These are phyloP conservation scores for Monilinia vaccinii-corymbosi DNA, from an alignment of 2,329 filamentous ascomycete species.

Conservation along the genomic window DNA sequence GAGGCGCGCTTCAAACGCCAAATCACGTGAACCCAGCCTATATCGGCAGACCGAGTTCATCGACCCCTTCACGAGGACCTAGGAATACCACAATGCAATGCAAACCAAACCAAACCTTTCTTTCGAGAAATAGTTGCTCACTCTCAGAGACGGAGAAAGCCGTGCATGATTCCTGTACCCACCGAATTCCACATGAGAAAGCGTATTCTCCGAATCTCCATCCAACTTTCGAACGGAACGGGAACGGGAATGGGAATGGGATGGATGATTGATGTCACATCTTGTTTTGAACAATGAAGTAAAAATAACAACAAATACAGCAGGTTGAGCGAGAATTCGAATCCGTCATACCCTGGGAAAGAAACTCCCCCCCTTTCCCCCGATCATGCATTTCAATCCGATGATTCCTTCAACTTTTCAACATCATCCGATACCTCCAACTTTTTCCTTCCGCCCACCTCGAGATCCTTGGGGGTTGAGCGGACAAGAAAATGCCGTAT, in stretches of 20 bases:
- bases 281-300: neutral
- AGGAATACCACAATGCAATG: too few relatives aligned
- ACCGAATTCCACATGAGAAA: neutral
- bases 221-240: constrained; percentile 5
- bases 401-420: constrained; percentile 1
- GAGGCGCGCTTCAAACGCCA: constrained; percentile 4
- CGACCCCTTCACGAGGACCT: neutral
- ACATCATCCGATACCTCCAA: constrained; percentile 1
- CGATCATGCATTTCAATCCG: constrained; percentile 6
- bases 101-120: neutral
- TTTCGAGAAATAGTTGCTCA: neutral
- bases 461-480: neutral
- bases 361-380: too few relatives aligned
- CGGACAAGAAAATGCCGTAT: neutral
- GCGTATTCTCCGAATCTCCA: constrained; percentile 2
- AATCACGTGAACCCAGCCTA: constrained; percentile 2
- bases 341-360: constrained; percentile 3
- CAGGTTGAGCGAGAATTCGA: constrained; percentile 1
- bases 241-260: constrained; percentile 3
- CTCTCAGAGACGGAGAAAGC: neutral
- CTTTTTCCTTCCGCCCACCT: neutral
- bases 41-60: neutral
- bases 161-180: neutral
- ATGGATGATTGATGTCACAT: constrained; percentile 6
- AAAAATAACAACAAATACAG: neutral